Evolutionary conservation across 2,329 filamentous ascomycete genomes (phyloP).

Genomic region (Fusarium sp.): DNA sequence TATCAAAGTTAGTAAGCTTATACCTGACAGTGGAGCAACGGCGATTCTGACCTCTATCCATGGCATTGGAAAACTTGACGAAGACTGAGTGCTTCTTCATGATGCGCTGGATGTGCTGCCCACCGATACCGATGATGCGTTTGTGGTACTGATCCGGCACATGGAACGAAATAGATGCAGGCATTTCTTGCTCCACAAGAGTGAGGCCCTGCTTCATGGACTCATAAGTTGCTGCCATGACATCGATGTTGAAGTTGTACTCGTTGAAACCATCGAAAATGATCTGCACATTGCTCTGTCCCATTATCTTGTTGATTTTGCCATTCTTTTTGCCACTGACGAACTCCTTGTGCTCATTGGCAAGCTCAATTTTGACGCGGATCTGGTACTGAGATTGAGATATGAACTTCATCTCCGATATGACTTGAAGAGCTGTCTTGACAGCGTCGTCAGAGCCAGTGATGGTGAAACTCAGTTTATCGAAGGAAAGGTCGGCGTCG

Average conservation of each 20-base stretch:
- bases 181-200: constrained; percentile 98
- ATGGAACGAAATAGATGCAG: constrained; percentile 98
- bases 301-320: constrained; percentile 99
- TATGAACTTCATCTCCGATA: constrained; percentile 90
- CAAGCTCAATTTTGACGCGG: constrained; percentile 96
- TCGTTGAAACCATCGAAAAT: constrained; percentile 99
- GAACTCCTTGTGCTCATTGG: constrained; percentile 99
- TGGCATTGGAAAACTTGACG: constrained; percentile 98
- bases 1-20: constrained; percentile 47
- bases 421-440: constrained; percentile 92
- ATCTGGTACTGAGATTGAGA: constrained; percentile 90
- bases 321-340: constrained; percentile 99
- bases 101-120: constrained; percentile 98
- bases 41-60: constrained; percentile 78
- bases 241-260: constrained; percentile 99
- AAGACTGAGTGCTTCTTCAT: constrained; percentile 99
- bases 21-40: not conserved
- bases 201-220: constrained; percentile 92
- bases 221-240: constrained; percentile 90
- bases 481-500: constrained; percentile 92
- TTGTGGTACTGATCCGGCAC: constrained; percentile 99
- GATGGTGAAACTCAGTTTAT: constrained; percentile 92
- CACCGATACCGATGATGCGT: constrained; percentile 97
- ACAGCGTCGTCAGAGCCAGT: constrained; percentile 96
- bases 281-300: constrained; percentile 98